Base-by-base conservation (phyloP, 331 rosid species). In the Telfairia occidentalis region DNA sequence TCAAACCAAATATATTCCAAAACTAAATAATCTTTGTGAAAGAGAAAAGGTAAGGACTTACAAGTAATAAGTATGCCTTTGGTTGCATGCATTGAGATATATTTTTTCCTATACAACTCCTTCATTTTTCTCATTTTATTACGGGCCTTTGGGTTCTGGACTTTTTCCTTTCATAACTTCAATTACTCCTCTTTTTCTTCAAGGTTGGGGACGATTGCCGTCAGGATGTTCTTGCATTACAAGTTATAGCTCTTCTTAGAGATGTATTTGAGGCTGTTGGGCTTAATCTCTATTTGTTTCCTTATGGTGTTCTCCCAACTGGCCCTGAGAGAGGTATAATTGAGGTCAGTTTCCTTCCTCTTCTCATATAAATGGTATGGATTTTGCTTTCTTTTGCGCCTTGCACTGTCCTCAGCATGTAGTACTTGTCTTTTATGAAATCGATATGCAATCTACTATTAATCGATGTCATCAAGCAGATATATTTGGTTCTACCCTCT, bases 131-230 rank as follows among this genome's bases (percentile, higher is more conserved):
- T 50, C 24, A 50, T 50, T 50, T 19, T 19, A 19, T n/a, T 5
- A 50, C 57, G 26, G 2, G 26, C 24, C 61, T 4, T 57, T 26
- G 18, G 64, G 11, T 57, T 57, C 13, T 5, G 64, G 34, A 24
- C 32, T 2, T 54, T 21, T 54, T 2, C 26, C 60, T 23, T 54
- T 23, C 37, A n/a, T n/a, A 63, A 16, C 28, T 63, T 63, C 46
- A 34, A 23, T 63, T 63, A n/a, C 49, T 38, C 49, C 50, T 64
- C 24, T 64, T 59, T 81, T 82, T 6, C 21, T 84, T 83, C 28
- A 76, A 91, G 98, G 97, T 91, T 72, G 98, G 98, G 85, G 98
- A 94, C 80, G 98, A 94, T 85, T 94, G 98, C 84, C 89, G 98
- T 71, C 98, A 94, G 86, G 98, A 94, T 81, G 96, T 94, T 75